Percentiles rank a stretch among this genome's conserved stretches.
phyloP scores from a whole-genome alignment of 1,139 yeast genomes.

The Blastobotrys capitulatus region DNA sequence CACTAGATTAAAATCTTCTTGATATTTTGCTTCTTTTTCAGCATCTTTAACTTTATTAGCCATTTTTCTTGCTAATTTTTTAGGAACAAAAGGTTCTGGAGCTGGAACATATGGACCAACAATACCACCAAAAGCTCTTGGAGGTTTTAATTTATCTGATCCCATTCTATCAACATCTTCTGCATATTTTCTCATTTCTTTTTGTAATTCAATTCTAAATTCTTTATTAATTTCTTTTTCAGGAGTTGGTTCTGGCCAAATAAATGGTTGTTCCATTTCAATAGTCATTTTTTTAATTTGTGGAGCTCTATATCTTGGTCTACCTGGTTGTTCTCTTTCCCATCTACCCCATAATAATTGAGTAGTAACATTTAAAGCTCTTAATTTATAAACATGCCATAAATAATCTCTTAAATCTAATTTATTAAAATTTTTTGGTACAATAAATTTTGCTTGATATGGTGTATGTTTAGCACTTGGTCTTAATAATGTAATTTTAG shows the following conservation, averaged over 20 bases:
- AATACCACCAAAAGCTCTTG: conserved; percentile 71
- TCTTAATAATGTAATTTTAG: conserved; percentile 68
- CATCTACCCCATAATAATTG: conserved; percentile 75
- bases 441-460: conserved; percentile 89
- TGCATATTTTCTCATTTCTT: conserved; percentile 29
- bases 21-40: conserved; percentile 15
- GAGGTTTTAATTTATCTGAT: conserved; percentile 63
- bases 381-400: conserved; percentile 78
- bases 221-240: conserved; percentile 36
- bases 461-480: conserved; percentile 95
- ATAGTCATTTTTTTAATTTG: conserved; percentile 93
- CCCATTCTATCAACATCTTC: conserved; percentile 49
- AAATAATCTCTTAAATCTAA: conserved; percentile 87
- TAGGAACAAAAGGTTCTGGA: conserved; percentile 68
- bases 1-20: conserved; percentile 22
- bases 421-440: conserved; percentile 86
- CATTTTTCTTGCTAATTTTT: conserved; percentile 31
- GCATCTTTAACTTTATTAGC: conserved; percentile 21
- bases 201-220: conserved; percentile 22
- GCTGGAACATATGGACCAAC: conserved; percentile 61
- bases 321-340: conserved; percentile 52
- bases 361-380: conserved; percentile 83
- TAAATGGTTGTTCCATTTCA: conserved; percentile 87
- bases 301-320: conserved; percentile 70
- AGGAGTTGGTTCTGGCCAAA: conserved; percentile 72